These are phyloP conservation scores for Penicillium digitatum DNA, from an alignment of 2,329 filamentous ascomycete species.

Conservation along the genomic window DNA sequence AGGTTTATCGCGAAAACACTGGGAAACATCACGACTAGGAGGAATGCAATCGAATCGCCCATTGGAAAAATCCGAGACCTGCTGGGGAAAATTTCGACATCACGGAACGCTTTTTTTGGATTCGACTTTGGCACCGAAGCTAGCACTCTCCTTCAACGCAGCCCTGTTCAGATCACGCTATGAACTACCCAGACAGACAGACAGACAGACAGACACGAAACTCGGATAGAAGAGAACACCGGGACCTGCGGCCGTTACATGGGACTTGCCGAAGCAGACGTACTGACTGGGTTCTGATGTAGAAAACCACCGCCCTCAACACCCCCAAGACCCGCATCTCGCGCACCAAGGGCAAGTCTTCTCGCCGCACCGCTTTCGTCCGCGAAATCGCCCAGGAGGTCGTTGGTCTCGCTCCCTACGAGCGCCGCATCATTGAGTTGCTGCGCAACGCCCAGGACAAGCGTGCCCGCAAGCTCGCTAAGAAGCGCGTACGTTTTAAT, in stretches of 20 bases:
- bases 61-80: neutral
- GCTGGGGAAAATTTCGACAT: slow-evolving; percentile 2
- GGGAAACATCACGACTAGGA: neutral
- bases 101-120: neutral
- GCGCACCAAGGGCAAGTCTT: slow-evolving; percentile 89
- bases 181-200: neutral
- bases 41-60: neutral
- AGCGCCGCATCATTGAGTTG: slow-evolving; percentile 98
- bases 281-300: slow-evolving; percentile 41
- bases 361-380: slow-evolving; percentile 95
- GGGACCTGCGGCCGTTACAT: neutral
- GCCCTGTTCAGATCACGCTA: slow-evolving; percentile 1
- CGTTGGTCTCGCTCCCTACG: slow-evolving; percentile 88
- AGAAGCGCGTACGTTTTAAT: slow-evolving; percentile 78
- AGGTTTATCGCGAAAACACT: slow-evolving; percentile 2
- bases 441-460: slow-evolving; percentile 99
- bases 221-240: slow-evolving; percentile 8
- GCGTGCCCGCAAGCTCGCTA: slow-evolving; percentile 96
- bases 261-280: slow-evolving; percentile 34
- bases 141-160: neutral
- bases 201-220: neutral
- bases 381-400: slow-evolving; percentile 98
- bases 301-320: slow-evolving; percentile 76
- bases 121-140: slow-evolving; percentile 3
- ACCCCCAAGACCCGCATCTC: slow-evolving; percentile 74